These are phyloP conservation scores for Bruguiera hainesii DNA, from an alignment of 441 rosid species.

Conservation along the genomic window DNA sequence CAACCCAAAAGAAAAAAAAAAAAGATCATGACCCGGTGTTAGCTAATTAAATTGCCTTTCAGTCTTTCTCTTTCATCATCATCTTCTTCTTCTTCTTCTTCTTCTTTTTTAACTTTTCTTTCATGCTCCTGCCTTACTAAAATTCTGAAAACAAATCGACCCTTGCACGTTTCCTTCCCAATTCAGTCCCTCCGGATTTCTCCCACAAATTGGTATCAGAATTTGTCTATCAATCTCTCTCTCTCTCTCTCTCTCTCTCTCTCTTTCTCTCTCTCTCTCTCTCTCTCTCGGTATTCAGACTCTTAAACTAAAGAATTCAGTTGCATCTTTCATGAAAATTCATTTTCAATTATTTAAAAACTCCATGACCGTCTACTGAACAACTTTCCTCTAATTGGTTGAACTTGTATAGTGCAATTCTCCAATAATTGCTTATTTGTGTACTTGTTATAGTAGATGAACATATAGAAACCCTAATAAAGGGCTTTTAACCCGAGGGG, in stretches of 20 bases:
- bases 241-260: constrained; percentile 13
- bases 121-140: not conserved
- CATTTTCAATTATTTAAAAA: not conserved
- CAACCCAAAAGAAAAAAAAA: too few relatives aligned
- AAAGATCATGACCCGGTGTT: not conserved
- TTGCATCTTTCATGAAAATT: constrained; percentile 17
- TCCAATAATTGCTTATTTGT: constrained; percentile 13
- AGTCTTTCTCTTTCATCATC: not conserved
- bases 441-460: constrained; percentile 11
- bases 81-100: not conserved
- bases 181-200: constrained; percentile 13
- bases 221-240: constrained; percentile 13
- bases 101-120: not conserved
- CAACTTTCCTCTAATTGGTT: too few relatives aligned
- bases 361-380: constrained; percentile 18
- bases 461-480: constrained; percentile 37
- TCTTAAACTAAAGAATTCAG: constrained; percentile 15
- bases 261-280: constrained; percentile 7
- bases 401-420: constrained; percentile 23
- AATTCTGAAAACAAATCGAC: constrained; percentile 5
- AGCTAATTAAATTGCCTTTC: not conserved
- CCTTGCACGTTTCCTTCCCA: constrained; percentile 9
- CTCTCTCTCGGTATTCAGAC: constrained; percentile 3
- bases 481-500: constrained; percentile 32
- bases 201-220: constrained; percentile 15